Percentiles rank a stretch among this genome's conserved stretches.
Evolutionary conservation across 768 basidiomycete species (phyloP).

Genomic region (Coprinellus micaceus): DNA sequence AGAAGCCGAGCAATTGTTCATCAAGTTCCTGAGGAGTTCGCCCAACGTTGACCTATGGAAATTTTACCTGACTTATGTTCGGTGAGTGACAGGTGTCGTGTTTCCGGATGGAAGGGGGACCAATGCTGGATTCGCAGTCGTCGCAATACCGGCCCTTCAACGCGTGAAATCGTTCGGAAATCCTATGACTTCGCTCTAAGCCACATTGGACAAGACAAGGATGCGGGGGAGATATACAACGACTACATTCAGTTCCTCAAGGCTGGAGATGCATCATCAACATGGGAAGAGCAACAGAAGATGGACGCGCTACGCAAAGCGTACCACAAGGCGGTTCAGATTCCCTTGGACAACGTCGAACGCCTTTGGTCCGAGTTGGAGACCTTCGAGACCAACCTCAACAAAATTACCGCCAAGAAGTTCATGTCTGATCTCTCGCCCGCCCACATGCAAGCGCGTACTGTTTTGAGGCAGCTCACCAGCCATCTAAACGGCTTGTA

Average conservation of each 20-base stretch:
- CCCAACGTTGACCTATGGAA: slow-evolving; percentile 90
- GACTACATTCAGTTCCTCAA: slow-evolving; percentile 92
- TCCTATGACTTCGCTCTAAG: slow-evolving; percentile 93
- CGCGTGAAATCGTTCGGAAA: slow-evolving; percentile 75
- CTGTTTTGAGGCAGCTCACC: slow-evolving; percentile 76
- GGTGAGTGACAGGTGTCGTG: slow-evolving; percentile 45
- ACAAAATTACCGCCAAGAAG: slow-evolving; percentile 94
- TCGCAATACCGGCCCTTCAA: slow-evolving; percentile 58
- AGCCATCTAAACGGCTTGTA: slow-evolving; percentile 66
- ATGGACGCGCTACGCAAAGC: slow-evolving; percentile 90
- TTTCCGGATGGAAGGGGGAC: slow-evolving; percentile 14
- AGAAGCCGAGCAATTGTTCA: slow-evolving; percentile 86
- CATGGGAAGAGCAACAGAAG: slow-evolving; percentile 95
- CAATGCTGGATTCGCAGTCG: slow-evolving; percentile 40
- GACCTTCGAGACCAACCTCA: slow-evolving; percentile 83
- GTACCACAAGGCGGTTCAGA: slow-evolving; percentile 91
- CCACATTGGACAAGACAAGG: slow-evolving; percentile 87
- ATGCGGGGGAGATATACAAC: slow-evolving; percentile 88
- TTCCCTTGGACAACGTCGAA: slow-evolving; percentile 92
- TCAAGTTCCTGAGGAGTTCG: slow-evolving; percentile 77
- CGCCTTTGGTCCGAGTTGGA: slow-evolving; percentile 92
- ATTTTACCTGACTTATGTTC: slow-evolving; percentile 91
- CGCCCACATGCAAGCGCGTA: slow-evolving; percentile 92
- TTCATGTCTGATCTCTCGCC: slow-evolving; percentile 92
- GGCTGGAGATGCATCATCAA: slow-evolving; percentile 72